Conservation (phyloP, 2,329 filamentous ascomycete species). For the Paecilomyces formosus region DNA sequence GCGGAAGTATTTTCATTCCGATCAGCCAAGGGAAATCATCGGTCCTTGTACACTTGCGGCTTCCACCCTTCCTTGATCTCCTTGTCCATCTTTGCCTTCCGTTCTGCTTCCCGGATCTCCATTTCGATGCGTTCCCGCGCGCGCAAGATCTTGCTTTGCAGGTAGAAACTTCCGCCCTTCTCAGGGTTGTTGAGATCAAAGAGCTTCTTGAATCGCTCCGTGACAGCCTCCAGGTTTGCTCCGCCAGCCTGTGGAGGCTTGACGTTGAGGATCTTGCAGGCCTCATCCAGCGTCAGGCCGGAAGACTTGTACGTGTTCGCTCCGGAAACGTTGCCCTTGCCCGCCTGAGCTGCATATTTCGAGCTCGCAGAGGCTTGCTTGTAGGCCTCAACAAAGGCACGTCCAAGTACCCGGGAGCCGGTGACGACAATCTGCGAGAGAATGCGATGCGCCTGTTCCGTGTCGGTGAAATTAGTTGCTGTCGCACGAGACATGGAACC, state of each 20-base stretch:
- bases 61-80: slow-evolving; percentile 83
- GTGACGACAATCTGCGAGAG: slow-evolving; percentile 89
- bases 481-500: background rate
- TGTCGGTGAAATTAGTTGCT: slow-evolving; percentile 1
- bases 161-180: slow-evolving; percentile 94
- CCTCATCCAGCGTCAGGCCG: slow-evolving; percentile 89
- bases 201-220: slow-evolving; percentile 83
- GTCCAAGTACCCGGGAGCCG: slow-evolving; percentile 83
- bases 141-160: slow-evolving; percentile 92
- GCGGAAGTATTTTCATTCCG: background rate
- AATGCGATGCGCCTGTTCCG: slow-evolving; percentile 75
- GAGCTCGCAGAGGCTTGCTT: slow-evolving; percentile 86
- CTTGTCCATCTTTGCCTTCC: slow-evolving; percentile 65
- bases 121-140: slow-evolving; percentile 88
- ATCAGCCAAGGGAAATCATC: slow-evolving; percentile 35
- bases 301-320: slow-evolving; percentile 53
- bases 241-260: slow-evolving; percentile 75
- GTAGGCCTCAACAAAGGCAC: slow-evolving; percentile 89
- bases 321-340: slow-evolving; percentile 47
- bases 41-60: slow-evolving; percentile 89
- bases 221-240: slow-evolving; percentile 69
- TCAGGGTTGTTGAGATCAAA: slow-evolving; percentile 93
- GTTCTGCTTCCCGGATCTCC: slow-evolving; percentile 66
- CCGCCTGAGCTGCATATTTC: slow-evolving; percentile 68
- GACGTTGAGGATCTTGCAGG: slow-evolving; percentile 94